Evolutionary conservation across 179 eudicot species (phyloP).

Genomic region (Nepenthes alata): DNA sequence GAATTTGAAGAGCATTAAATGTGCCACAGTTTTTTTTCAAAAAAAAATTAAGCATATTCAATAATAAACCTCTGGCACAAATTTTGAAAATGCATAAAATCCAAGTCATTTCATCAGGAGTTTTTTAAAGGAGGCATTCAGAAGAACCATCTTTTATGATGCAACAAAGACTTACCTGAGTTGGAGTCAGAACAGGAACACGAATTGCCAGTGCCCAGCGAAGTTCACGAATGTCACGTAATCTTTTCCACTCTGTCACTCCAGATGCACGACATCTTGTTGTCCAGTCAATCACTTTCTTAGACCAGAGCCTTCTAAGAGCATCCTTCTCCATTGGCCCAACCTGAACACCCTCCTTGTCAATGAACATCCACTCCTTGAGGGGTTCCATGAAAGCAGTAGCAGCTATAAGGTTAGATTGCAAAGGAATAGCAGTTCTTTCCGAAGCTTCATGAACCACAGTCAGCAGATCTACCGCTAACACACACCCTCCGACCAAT

Average conservation of each 20-base stretch:
- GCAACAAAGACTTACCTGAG: conserved; percentile 42
- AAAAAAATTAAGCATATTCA: too few relatives aligned
- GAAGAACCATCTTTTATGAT: not conserved
- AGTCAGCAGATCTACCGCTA: conserved; percentile 88
- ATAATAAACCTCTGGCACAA: too few relatives aligned
- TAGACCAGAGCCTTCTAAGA: conserved; percentile 86
- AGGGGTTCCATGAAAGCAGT: conserved; percentile 97
- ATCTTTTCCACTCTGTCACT: conserved; percentile 91
- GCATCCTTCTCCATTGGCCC: conserved; percentile 99
- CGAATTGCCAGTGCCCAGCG: conserved; percentile 91
- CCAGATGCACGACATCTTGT: conserved; percentile 87
- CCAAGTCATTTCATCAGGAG: too few relatives aligned
- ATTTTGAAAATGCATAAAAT: too few relatives aligned
- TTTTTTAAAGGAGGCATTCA: too few relatives aligned
- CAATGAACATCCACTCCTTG: conserved; percentile 84
- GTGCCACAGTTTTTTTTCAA: too few relatives aligned
- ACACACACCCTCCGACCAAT: conserved; percentile 95
- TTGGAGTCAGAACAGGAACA: conserved; percentile 88
- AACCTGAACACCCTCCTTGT: conserved; percentile 72
- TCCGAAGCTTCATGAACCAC: conserved; percentile 94
- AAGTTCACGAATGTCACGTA: conserved; percentile 93
- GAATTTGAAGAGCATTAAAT: too few relatives aligned
- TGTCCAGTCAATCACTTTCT: conserved; percentile 80
- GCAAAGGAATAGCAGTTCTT: conserved; percentile 92
- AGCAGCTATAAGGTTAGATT: conserved; percentile 95